Percentiles rank a stretch among this genome's conserved stretches.
Evolutionary conservation across 345 rosid species (phyloP).

Genomic region (Firmiana major): DNA sequence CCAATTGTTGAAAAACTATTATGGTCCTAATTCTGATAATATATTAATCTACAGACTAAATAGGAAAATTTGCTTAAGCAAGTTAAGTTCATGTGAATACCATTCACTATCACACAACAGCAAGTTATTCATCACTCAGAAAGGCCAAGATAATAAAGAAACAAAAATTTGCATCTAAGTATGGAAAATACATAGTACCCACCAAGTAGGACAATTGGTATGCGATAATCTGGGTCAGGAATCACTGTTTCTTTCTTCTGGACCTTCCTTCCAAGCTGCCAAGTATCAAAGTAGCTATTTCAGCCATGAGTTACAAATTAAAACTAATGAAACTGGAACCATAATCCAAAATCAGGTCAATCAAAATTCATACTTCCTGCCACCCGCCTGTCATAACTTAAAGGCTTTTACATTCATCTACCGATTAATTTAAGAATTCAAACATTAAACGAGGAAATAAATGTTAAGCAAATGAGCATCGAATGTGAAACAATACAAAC

Average conservation of each 20-base stretch:
- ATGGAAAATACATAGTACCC: background rate
- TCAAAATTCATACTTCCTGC: background rate
- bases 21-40: background rate
- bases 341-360: background rate
- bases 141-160: background rate
- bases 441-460: background rate
- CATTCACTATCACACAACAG: background rate
- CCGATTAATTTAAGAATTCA: background rate
- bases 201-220: slow-evolving; percentile 43
- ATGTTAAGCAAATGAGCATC: too few relatives aligned
- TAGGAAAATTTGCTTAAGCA: background rate
- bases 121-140: background rate
- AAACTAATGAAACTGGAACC: background rate
- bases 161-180: background rate
- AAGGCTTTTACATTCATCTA: background rate
- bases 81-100: background rate
- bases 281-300: slow-evolving; percentile 10
- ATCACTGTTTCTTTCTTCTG: slow-evolving; percentile 48
- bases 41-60: background rate
- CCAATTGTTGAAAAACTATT: background rate
- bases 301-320: background rate
- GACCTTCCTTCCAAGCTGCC: slow-evolving; percentile 50
- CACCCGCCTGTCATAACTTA: background rate
- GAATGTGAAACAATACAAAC: slow-evolving; percentile 18
- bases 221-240: slow-evolving; percentile 68